Evolutionary conservation across 1,284 basidiomycete genomes (phyloP).

Genomic region (Irpex rosettiformis): DNA sequence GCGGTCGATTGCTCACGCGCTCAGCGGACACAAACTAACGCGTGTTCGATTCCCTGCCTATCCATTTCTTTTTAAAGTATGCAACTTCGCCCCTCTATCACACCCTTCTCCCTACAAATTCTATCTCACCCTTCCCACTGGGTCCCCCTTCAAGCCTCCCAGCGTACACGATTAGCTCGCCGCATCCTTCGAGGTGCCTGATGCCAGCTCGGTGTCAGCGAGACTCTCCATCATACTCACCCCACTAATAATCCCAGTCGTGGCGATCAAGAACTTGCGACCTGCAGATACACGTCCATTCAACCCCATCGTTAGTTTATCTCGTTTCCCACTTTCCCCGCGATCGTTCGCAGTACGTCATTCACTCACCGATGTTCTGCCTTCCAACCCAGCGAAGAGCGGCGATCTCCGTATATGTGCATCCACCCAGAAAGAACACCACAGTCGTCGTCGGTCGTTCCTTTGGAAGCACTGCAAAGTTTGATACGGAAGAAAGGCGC

Average conservation of each 20-base stretch:
- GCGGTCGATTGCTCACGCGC: background rate
- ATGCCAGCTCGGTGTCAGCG: constrained; percentile 39
- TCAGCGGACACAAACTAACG: background rate
- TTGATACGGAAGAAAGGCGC: background rate
- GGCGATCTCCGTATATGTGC: constrained; percentile 95
- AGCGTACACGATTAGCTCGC: constrained; percentile 23
- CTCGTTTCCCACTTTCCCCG: background rate
- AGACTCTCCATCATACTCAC: constrained; percentile 67
- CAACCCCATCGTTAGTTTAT: background rate
- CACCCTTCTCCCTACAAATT: background rate
- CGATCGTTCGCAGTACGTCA: constrained; percentile 4
- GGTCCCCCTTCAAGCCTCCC: background rate
- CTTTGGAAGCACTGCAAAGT: constrained; percentile 38
- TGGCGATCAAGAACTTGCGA: constrained; percentile 82
- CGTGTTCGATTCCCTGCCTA: background rate
- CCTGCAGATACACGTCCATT: constrained; percentile 40
- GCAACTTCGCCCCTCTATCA: no score
- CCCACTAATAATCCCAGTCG: constrained; percentile 85
- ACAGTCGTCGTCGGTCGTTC: constrained; percentile 76
- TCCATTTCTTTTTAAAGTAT: background rate
- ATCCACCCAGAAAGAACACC: constrained; percentile 98
- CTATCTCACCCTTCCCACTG: background rate
- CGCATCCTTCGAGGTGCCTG: constrained; percentile 29
- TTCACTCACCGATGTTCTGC: constrained; percentile 68
- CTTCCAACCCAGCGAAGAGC: constrained; percentile 88